A percentile compares a stretch with the other conserved stretches of the same genome.
Evolutionary conservation across 1,284 basidiomycete species (phyloP).

Genomic region (Fomitopsis schrenkii): DNA sequence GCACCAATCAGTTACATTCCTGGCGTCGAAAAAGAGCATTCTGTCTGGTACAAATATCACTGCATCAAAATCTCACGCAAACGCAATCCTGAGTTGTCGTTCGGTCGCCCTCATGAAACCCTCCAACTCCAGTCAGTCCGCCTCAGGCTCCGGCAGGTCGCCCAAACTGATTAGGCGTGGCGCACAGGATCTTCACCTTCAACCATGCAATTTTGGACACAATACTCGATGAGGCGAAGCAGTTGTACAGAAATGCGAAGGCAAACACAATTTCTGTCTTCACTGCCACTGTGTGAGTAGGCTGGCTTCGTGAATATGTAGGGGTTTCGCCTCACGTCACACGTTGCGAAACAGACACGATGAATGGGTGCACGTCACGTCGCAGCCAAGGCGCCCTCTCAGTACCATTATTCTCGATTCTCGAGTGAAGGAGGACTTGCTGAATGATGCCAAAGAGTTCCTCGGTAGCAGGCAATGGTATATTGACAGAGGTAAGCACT

Average conservation of each 20-base stretch:
- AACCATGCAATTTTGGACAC: not conserved
- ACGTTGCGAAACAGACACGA: conserved; percentile 4
- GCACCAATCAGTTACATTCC: not conserved
- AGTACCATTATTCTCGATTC: conserved; percentile 65
- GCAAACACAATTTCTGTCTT: not conserved
- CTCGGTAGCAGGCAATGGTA: conserved; percentile 66
- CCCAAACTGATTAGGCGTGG: not conserved
- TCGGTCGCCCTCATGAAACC: not conserved
- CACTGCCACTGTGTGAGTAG: not conserved
- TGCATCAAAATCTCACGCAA: not conserved
- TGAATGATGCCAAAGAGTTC: conserved; percentile 68
- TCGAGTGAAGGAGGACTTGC: conserved; percentile 56
- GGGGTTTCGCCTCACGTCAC: not conserved
- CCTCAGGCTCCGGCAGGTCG: too few relatives aligned
- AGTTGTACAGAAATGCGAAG: not conserved
- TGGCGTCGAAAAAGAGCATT: not conserved
- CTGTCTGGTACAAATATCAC: not conserved
- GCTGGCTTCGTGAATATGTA: not conserved
- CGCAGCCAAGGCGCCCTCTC: conserved; percentile 59
- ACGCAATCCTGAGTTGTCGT: not conserved
- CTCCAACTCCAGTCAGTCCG: not conserved
- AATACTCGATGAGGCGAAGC: not conserved
- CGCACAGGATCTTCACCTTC: not conserved
- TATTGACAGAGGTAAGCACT: conserved; percentile 45
- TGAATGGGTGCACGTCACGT: conserved; percentile 50